Evolutionary conservation across 129 eudicot species (phyloP).

Genomic region (Flaveria linearis): DNA sequence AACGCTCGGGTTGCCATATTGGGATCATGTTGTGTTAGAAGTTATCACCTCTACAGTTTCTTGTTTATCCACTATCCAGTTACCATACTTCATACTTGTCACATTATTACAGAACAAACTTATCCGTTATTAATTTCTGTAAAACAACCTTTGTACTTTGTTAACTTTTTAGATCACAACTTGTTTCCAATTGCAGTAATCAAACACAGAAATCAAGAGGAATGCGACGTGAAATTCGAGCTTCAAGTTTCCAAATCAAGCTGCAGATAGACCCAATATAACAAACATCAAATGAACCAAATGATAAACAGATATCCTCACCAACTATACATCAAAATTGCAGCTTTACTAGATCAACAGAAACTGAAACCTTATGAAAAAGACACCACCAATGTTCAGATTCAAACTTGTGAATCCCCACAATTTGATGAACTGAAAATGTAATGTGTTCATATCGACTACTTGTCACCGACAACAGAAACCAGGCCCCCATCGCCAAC

Average conservation of each 20-base stretch:
- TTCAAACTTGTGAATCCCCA: neutral
- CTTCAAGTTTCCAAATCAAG: neutral
- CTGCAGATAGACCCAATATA: conserved; percentile 1
- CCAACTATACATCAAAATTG: conserved; percentile 8
- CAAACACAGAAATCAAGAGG: neutral
- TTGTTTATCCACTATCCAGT: too few species aligned
- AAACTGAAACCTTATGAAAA: conserved; percentile 10
- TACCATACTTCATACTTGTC: too few species aligned
- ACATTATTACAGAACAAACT: too few species aligned
- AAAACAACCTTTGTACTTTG: too few species aligned
- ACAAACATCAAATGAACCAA: conserved; percentile 4
- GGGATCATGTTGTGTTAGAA: too few species aligned
- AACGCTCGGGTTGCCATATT: too few species aligned
- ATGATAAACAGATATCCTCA: neutral
- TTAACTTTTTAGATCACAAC: too few species aligned
- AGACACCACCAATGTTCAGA: conserved; percentile 2
- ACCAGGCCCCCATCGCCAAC: conserved; percentile 64
- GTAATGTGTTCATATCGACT: conserved; percentile 13
- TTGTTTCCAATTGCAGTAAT: neutral
- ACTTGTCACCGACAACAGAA: conserved; percentile 57
- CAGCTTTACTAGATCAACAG: neutral
- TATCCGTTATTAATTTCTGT: too few species aligned
- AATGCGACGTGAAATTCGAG: too few species aligned
- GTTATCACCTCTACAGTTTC: too few species aligned
- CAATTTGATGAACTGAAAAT: neutral